A percentile compares a stretch with the other conserved stretches of the same genome.
Evolutionary conservation across 192 early-diverging fungal genomes (phyloP).

Genomic region (Entomortierella chlamydospora): DNA sequence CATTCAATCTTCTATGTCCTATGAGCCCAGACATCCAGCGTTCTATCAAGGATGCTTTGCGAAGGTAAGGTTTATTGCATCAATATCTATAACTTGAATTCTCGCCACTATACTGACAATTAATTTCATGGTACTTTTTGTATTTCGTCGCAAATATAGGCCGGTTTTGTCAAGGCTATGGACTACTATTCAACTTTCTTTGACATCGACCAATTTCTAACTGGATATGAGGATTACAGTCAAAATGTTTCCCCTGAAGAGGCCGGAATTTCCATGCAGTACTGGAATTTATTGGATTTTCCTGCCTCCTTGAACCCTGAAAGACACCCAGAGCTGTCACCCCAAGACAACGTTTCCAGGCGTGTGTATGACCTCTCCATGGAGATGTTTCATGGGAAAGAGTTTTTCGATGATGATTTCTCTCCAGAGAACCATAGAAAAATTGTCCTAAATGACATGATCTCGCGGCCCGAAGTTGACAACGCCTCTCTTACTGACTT

Average conservation of each 20-base stretch:
- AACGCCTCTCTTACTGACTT: conserved; percentile 35
- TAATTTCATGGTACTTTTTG: not conserved
- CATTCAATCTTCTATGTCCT: conserved; percentile 30
- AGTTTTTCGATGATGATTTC: conserved; percentile 34
- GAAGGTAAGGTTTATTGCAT: conserved; percentile 26
- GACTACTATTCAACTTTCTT: conserved; percentile 45
- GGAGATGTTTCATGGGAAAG: conserved; percentile 45
- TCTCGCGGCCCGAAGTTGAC: conserved; percentile 40
- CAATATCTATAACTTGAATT: no score
- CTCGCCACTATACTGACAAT: not conserved
- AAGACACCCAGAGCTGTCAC: conserved; percentile 17
- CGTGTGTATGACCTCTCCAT: conserved; percentile 31
- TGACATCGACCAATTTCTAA: conserved; percentile 20
- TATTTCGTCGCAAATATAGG: conserved; percentile 6
- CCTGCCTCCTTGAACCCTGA: conserved; percentile 35
- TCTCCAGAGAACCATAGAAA: conserved; percentile 25
- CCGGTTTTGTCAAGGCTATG: conserved; percentile 40
- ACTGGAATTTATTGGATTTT: conserved; percentile 45
- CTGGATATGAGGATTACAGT: conserved; percentile 4
- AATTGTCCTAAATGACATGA: conserved; percentile 47
- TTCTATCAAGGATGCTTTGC: conserved; percentile 45
- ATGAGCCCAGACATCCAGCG: conserved; percentile 35
- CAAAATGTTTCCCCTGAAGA: not conserved
- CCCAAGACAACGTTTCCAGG: conserved; percentile 36
- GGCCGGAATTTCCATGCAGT: conserved; percentile 9